Base-by-base conservation (phyloP, 1,284 basidiomycete genomes). In the Hymenochaete sp. region DNA sequence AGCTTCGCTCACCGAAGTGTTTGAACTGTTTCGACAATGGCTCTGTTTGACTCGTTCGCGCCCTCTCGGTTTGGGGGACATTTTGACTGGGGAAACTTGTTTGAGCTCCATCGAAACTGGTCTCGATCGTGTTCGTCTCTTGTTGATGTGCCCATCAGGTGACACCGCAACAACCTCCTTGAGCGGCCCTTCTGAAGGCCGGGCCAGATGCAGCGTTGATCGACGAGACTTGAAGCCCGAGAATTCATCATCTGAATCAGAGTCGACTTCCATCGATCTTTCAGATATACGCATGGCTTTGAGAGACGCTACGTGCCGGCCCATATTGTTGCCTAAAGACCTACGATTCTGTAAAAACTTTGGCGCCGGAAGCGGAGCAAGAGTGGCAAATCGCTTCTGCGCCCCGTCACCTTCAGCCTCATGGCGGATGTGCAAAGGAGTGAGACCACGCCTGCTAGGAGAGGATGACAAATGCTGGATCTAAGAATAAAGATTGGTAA, bases 101-200 rank as follows among this genome's bases (percentile, higher is more conserved):
- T 65, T 63, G 7, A 75, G 65, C 55, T 85, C 81, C 28, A 72
- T 60, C 21, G 82, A 84, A 7, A 83, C 64, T 1, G 80, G 82
- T 39, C 80, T 67, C 26, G 79, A 75, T 13, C 77, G 73, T 2
- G 81, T 81, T 13, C 81, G 73, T 45, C 82, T 70, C 60, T 86
- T 86, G 25, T 67, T 72, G 47, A 85, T 64, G 59, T 84, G 83
- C 0, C 82, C 82, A 18, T 77, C 79, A 2, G 81, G 82, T 0
- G 81, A 86, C 48, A 83, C 66, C 0, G 77, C 75, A 53, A 80
- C 79, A 2, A 69, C 77, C 19, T 82, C 63, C 45, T 65, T 81
- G 51, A 79, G 75, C 16, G 58, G 59, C 36, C 49, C 41, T n/a
- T 16, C 42, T 3, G 45, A 44, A 4, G 49, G 38, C 11, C 44